A percentile compares a stretch with the other conserved stretches of the same genome.
Evolutionary conservation across 2,329 filamentous ascomycete genomes (phyloP).

Genomic region (Alternaria gaisen): DNA sequence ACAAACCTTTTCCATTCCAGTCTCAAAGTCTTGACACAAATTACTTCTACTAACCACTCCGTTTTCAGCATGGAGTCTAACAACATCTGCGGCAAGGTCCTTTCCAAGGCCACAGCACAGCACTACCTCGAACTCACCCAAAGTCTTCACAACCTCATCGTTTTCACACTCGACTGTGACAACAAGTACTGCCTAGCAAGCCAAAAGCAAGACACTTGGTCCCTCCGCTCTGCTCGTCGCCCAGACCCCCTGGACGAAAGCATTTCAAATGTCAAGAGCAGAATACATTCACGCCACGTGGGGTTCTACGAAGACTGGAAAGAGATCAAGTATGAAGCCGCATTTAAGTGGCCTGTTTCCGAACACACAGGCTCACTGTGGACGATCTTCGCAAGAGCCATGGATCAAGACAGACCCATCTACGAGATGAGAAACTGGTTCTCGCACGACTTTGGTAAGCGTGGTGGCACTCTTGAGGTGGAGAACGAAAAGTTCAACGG

Average conservation of each 20-base stretch:
- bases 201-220: neutral
- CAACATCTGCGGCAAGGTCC: constrained; percentile 2
- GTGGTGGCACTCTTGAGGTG: neutral
- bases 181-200: neutral
- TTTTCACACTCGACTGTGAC: neutral
- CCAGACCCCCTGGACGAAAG: neutral
- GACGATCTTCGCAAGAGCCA: neutral
- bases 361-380: neutral
- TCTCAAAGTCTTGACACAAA: neutral
- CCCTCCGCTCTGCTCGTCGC: neutral
- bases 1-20: neutral
- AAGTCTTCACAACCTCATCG: neutral
- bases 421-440: constrained; percentile 12
- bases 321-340: constrained; percentile 1
- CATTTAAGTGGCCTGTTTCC: neutral
- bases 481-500: neutral
- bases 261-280: neutral
- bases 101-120: neutral
- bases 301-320: constrained; percentile 4
- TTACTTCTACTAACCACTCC: neutral
- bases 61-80: constrained; percentile 6
- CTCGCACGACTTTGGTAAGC: constrained; percentile 1
- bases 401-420: neutral
- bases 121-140: constrained; percentile 1
- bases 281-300: neutral